Conservation (phyloP, 2,329 filamentous ascomycete species). For the Colletotrichum magnum region DNA sequence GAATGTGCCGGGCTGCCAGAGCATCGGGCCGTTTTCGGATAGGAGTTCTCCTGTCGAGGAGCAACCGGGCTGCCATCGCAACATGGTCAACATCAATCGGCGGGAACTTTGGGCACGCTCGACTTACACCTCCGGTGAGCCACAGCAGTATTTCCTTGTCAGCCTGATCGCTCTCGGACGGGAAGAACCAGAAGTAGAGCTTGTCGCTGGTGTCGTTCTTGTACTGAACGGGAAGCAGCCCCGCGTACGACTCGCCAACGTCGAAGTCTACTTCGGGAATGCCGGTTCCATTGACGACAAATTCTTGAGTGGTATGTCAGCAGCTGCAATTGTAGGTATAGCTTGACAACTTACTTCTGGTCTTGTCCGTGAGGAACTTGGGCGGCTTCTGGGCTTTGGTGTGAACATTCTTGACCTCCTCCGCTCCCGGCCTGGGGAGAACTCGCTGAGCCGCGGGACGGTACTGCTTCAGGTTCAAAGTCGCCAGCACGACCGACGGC, state of each 20-base stretch:
- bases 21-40: constrained; percentile 83
- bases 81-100: neutral
- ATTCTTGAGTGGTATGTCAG: constrained; percentile 58
- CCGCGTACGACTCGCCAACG: constrained; percentile 76
- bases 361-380: constrained; percentile 43
- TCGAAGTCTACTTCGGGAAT: constrained; percentile 81
- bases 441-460: constrained; percentile 13
- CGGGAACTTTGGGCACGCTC: neutral
- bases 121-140: constrained; percentile 67
- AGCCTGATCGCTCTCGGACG: constrained; percentile 63
- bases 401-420: neutral
- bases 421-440: constrained; percentile 4
- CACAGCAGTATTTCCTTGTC: constrained; percentile 74
- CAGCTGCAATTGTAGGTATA: rapidly evolving
- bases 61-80: constrained; percentile 62
- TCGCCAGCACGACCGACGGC: constrained; percentile 28
- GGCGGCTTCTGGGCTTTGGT: constrained; percentile 42
- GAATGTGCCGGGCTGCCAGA: constrained; percentile 79
- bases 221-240: constrained; percentile 68
- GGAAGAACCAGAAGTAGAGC: constrained; percentile 79
- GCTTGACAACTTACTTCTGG: constrained; percentile 4
- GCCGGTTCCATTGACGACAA: constrained; percentile 72
- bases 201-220: constrained; percentile 62
- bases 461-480: constrained; percentile 38
- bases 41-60: constrained; percentile 77